Conservation (phyloP, 1,284 basidiomycete genomes). For the Apiotrichum veenhuisii region DNA sequence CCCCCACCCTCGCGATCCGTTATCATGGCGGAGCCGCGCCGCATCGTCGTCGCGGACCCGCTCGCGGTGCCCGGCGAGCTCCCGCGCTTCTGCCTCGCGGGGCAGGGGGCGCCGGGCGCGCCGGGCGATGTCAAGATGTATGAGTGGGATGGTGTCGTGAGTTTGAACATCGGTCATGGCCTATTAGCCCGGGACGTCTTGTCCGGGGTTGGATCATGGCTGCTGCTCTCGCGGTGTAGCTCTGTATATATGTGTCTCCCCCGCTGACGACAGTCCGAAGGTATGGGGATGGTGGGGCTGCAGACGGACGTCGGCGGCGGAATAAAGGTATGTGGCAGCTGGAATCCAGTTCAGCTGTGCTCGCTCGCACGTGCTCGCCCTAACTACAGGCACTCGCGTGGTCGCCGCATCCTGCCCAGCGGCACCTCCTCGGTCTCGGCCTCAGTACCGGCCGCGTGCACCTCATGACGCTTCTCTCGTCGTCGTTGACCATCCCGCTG, state of each 20-base stretch:
- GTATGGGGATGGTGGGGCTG: conserved; percentile 40
- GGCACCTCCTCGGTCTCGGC: conserved; percentile 36
- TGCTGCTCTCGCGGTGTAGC: too few species aligned
- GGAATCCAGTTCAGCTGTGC: too few species aligned
- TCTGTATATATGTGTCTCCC: background rate
- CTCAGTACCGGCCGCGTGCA: conserved; percentile 36
- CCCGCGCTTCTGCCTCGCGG: conserved; percentile 40
- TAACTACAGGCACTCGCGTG: conserved; percentile 37
- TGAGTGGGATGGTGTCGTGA: conserved; percentile 38
- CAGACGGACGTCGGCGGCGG: conserved; percentile 43
- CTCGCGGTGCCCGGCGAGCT: conserved; percentile 11
- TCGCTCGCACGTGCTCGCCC: background rate
- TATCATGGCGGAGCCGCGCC: conserved; percentile 25
- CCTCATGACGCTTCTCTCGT: conserved; percentile 34
- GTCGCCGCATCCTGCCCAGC: conserved; percentile 37
- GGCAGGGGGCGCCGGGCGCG: conserved; percentile 32
- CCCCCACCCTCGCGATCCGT: background rate
- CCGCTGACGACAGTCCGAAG: conserved; percentile 23
- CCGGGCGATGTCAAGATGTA: conserved; percentile 45
- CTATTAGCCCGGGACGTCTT: too few species aligned
- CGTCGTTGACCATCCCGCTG: conserved; percentile 29
- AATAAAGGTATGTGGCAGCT: conserved; percentile 11
- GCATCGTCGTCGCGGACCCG: conserved; percentile 40
- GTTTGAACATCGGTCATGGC: too few species aligned
- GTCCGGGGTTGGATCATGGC: background rate